Base-by-base conservation (phyloP, 192 early-diverging fungal genomes). In the Gorgonomyces haynaldii region DNA sequence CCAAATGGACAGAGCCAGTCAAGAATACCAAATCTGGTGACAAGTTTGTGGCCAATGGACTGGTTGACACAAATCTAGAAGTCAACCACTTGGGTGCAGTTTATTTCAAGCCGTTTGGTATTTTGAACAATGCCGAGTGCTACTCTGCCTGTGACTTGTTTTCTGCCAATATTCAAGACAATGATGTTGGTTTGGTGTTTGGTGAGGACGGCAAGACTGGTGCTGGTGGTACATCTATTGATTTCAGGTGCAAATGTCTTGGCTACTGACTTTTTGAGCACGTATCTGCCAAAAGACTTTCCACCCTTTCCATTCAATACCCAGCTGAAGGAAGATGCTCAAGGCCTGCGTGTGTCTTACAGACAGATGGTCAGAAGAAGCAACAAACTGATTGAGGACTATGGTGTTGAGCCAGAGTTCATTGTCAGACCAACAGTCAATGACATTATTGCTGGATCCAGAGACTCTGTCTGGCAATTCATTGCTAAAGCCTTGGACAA, bases 231-330 rank as follows among this genome's bases (percentile, higher is more conserved):
- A 52, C 56, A 19, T 35, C 36, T 26, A 52, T 58, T 23, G n/a
- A n/a, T n/a, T n/a, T n/a, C n/a, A n/a, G 59, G 54, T 42, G 59
- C 59, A 22, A 58, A 49, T 28, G 53, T 32, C n/a, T 12, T 50
- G 8, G 35, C n/a, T 13, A n/a, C n/a, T n/a, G n/a, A n/a, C n/a
- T 36, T 26, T 37, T 13, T 29, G 3, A 23, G 13, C 30, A 36
- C 21, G 10, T 37, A n/a, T n/a, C n/a, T n/a, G n/a, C n/a, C 34
- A 1, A 2, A 12, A 3, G 31, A 32, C 30, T 50, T 50, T 16
- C 9, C 32, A 25, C 2, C 47, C 2, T 17, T 50, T 21, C 47
- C 47, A 15, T 47, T 7, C 31, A 34, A 13, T 19, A 15, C 2
- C 26, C n/a, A 25, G 2, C n/a, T n/a, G n/a, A n/a, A n/a, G n/a